A percentile compares a stretch with the other conserved stretches of the same genome.
Evolutionary conservation across 345 rosid species (phyloP).

Genomic region (Lumnitzera racemosa): DNA sequence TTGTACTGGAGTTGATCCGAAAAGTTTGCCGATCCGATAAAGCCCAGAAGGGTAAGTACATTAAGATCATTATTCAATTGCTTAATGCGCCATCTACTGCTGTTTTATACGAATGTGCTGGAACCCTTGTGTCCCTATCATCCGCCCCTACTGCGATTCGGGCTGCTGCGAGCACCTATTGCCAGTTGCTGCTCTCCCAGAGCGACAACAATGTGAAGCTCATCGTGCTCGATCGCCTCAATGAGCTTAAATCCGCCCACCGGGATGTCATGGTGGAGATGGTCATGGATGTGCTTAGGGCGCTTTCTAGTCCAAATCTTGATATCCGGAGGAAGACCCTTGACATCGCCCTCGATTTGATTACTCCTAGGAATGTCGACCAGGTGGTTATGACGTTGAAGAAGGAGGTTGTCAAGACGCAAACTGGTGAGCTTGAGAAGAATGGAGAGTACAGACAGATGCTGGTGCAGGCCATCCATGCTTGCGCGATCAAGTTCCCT

Average conservation of each 20-base stretch:
- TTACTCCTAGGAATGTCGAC: conserved; percentile 66
- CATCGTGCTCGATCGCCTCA: conserved; percentile 75
- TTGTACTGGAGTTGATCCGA: conserved; percentile 18
- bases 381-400: conserved; percentile 75
- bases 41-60: conserved; percentile 21
- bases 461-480: conserved; percentile 91
- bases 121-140: conserved; percentile 77
- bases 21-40: conserved; percentile 20
- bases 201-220: conserved; percentile 91
- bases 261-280: conserved; percentile 80
- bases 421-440: conserved; percentile 83
- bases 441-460: conserved; percentile 86
- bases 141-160: conserved; percentile 86
- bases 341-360: conserved; percentile 77
- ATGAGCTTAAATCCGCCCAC: conserved; percentile 61
- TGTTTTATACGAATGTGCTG: conserved; percentile 22
- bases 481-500: conserved; percentile 85
- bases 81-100: conserved; percentile 20
- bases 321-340: conserved; percentile 81
- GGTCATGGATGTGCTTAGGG: conserved; percentile 88
- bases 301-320: conserved; percentile 82
- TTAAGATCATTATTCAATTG: conserved; percentile 18
- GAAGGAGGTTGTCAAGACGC: conserved; percentile 92
- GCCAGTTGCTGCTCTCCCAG: conserved; percentile 78
- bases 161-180: conserved; percentile 79